These are phyloP conservation scores for Cetradonia linearis DNA, from an alignment of 495 filamentous ascomycete genomes.

Conservation along the genomic window DNA sequence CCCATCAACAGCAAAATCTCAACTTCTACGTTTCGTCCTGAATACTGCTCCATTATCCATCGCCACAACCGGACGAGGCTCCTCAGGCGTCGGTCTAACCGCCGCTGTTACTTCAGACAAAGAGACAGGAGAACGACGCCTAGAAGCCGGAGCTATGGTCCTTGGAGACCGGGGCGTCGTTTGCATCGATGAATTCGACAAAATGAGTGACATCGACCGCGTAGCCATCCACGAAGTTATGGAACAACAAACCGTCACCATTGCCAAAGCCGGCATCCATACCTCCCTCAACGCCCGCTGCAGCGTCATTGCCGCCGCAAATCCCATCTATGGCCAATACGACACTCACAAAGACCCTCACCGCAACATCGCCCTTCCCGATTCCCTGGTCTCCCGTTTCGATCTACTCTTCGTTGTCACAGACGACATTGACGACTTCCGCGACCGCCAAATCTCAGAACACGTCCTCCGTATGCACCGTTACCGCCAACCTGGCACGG, in stretches of 20 bases:
- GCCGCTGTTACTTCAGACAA: slow-evolving; percentile 95
- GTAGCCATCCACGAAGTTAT: slow-evolving; percentile 99
- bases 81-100: slow-evolving; percentile 95
- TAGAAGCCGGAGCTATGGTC: slow-evolving; percentile 98
- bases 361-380: slow-evolving; percentile 94
- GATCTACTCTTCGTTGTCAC: slow-evolving; percentile 97
- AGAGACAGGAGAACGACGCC: slow-evolving; percentile 87
- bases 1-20: slow-evolving; percentile 96
- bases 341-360: slow-evolving; percentile 98
- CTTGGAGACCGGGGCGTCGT: slow-evolving; percentile 94
- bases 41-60: slow-evolving; percentile 97
- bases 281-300: slow-evolving; percentile 95
- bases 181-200: slow-evolving; percentile 99
- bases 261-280: slow-evolving; percentile 97
- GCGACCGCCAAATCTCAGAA: slow-evolving; percentile 86
- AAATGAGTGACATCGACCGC: slow-evolving; percentile 97
- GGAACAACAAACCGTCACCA: slow-evolving; percentile 99
- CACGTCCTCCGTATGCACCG: slow-evolving; percentile 97
- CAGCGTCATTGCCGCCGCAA: slow-evolving; percentile 92
- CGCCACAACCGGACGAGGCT: slow-evolving; percentile 93
- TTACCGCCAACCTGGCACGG: slow-evolving; percentile 85
- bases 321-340: slow-evolving; percentile 97
- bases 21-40: slow-evolving; percentile 91
- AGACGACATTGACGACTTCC: slow-evolving; percentile 89
- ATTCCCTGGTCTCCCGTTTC: slow-evolving; percentile 96